Evolutionary conservation across 148 eudicot species (phyloP).

Genomic region (Chenopodium album): DNA sequence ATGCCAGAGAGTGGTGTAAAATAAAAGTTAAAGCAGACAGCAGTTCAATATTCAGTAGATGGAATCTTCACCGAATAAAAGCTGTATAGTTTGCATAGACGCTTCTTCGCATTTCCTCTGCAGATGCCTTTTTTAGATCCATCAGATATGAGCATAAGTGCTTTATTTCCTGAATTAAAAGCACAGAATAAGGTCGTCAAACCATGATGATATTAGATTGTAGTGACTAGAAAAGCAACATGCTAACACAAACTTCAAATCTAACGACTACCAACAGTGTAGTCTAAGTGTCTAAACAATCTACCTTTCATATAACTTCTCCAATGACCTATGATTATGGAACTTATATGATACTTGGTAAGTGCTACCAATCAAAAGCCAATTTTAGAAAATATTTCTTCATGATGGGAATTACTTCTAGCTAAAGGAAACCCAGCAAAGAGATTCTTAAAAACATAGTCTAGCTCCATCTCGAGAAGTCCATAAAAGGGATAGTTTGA

Average conservation of each 20-base stretch:
- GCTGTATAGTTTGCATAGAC: slow-evolving; percentile 95
- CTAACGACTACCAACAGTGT: no score
- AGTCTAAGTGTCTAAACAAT: no score
- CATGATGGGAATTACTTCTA: background rate
- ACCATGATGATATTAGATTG: background rate
- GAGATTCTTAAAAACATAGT: background rate
- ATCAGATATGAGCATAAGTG: slow-evolving; percentile 77
- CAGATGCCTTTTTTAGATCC: slow-evolving; percentile 93
- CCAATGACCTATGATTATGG: background rate
- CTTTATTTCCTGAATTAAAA: slow-evolving; percentile 68
- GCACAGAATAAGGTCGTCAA: slow-evolving; percentile 2
- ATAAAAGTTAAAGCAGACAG: background rate
- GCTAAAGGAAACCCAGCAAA: background rate
- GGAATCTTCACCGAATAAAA: slow-evolving; percentile 75
- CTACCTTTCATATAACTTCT: no score
- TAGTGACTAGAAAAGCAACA: background rate
- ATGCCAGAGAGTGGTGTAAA: background rate
- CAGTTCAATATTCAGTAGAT: background rate
- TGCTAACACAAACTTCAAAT: background rate
- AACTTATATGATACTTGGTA: background rate
- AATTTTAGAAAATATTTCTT: background rate
- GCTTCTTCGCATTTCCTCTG: slow-evolving; percentile 97
- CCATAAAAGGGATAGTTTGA: background rate
- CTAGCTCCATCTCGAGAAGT: background rate
- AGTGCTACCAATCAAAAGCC: background rate